Base-by-base conservation (phyloP, 2,329 filamentous ascomycete species). In the Diaporthe caulivora region DNA sequence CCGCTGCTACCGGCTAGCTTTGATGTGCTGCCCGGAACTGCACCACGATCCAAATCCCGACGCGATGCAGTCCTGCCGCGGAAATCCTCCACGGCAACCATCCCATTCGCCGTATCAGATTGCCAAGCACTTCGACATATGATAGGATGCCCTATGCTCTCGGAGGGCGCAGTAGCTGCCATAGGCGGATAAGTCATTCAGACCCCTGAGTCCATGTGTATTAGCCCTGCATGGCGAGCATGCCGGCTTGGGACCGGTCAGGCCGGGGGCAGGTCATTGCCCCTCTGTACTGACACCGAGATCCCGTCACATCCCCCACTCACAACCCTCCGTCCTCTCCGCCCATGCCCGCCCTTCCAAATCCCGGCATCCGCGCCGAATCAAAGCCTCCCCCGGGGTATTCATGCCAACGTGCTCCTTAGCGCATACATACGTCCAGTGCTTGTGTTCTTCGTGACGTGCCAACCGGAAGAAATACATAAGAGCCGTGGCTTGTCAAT, bases 291-390 rank as follows among this genome's bases (percentile, higher is more conserved):
- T 49, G 44, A 49, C 34, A 51, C 60, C 60, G 44, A 47, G 18
- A 65, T 65, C 42, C 40, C 60, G 60, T 65, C 60, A 49, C 60
- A 10, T 13, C 44, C 60, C 60, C 47, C 62, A 62, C 44, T 37
- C 62, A 11, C 47, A 53, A 21, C 4, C 21, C 47, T 67, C 62
- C 62, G 60, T 51, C 21, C 60, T 34, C 44, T 67, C 62, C 62
- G 62, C 62, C 29, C 44, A 21, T 53, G 31, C n/a, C 31, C 24
- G 47, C 31, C 47, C 62, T 18, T 24, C 47, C 62, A 67, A 67
- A 67, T 40, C 47, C 62, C 62, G 62, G 60, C 8, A 10, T 53
- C 47, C 47, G 47, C 31, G 62, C 62, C 62, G 62, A 40, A 40
- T 51, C 47, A 24, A 40, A 29, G 62, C 31, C 9, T 67, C 26